Conservation (phyloP, 306 rosid species). For the Vachellia pachyceras region DNA sequence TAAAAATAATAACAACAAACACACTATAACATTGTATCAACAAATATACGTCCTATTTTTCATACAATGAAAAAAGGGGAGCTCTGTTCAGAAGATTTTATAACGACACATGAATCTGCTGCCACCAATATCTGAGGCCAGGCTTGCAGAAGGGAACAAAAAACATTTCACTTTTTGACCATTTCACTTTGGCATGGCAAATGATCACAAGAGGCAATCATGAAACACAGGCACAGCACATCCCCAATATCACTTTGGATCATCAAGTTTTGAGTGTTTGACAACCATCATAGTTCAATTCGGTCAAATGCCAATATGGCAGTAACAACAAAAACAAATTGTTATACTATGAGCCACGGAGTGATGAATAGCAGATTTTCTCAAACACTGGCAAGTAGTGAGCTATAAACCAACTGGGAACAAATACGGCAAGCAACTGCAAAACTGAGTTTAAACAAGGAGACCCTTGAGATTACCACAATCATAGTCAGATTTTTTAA, state of each 20-base stretch:
- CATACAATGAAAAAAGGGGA: background rate
- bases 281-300: background rate
- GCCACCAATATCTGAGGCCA: constrained; percentile 21
- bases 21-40: too few species aligned
- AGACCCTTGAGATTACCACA: constrained; percentile 4
- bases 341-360: constrained; percentile 33
- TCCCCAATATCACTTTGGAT: background rate
- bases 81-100: background rate
- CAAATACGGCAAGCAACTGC: background rate
- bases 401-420: background rate
- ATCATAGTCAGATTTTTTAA: constrained; percentile 5
- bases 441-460: background rate
- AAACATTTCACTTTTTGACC: constrained; percentile 43
- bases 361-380: background rate
- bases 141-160: constrained; percentile 18
- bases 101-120: background rate
- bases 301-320: constrained; percentile 21
- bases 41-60: background rate
- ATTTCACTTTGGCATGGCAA: constrained; percentile 28
- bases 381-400: constrained; percentile 11
- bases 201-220: constrained; percentile 32
- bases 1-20: too few species aligned
- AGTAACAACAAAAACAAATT: constrained; percentile 10
- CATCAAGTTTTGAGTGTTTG: background rate
- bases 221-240: constrained; percentile 28